Conservation (phyloP, 371 early-diverging fungal species). For the Mortierella sp. region DNA sequence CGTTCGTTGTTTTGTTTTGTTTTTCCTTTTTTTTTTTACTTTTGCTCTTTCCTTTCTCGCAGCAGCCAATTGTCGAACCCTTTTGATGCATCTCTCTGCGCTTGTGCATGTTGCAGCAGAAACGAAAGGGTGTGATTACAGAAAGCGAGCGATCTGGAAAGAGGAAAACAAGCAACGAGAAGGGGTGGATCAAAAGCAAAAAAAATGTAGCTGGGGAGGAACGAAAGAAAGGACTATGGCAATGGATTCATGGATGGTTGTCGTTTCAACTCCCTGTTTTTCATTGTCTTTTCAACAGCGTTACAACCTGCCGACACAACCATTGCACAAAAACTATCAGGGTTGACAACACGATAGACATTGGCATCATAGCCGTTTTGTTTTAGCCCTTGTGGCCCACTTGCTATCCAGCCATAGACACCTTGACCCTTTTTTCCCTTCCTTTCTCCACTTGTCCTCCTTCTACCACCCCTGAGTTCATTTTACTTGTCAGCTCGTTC, state of each 20-base stretch:
- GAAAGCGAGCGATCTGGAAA: not conserved
- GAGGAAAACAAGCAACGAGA: not conserved
- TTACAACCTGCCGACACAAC: slow-evolving; percentile 3
- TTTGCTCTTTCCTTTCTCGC: not conserved
- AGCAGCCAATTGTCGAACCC: not conserved
- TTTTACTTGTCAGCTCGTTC: not conserved
- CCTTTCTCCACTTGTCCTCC: not conserved
- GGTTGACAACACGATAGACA: not conserved
- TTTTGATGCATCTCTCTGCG: not conserved
- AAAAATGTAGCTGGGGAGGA: too few relatives aligned
- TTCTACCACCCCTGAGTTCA: not conserved
- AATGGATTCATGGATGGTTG: not conserved
- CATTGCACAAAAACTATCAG: not conserved
- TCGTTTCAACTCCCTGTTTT: slow-evolving; percentile 11
- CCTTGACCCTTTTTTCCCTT: not conserved
- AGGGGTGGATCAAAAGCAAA: too few relatives aligned
- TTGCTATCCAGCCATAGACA: not conserved
- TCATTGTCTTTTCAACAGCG: not conserved
- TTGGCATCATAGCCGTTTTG: slow-evolving; percentile 13
- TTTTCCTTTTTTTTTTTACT: not conserved
- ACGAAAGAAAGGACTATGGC: not conserved
- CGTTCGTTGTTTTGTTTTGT: not conserved
- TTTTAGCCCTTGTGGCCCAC: not conserved
- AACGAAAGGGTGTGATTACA: not conserved
- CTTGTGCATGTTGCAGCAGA: not conserved